Evolutionary conservation across 305 asterid genomes (phyloP), one percentile per base, ranked within the genome.

Genomic region (Rubia tinctorum): DNA sequence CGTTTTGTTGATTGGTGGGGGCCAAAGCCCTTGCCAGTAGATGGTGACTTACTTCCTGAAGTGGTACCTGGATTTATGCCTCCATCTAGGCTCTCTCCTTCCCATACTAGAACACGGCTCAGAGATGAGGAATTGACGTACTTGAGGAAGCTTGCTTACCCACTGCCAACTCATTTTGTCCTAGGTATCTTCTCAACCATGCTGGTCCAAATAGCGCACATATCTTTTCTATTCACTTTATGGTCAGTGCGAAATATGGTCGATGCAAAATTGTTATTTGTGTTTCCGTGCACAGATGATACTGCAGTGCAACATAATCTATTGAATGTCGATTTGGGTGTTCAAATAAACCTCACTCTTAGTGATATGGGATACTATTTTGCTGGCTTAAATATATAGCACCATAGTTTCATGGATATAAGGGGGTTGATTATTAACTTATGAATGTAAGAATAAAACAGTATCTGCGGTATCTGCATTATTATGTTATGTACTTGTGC

Each of bases 1-100:
- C 98, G 96, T 45, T 95, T 88, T 84, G 87, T 85, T 76, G 99
- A 92, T 80, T 92, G 99, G 99, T 95, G 99, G 99, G 79, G 81
- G 88, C 86, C 75, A 69, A 92, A 89, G 84, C 98, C 99, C 78
- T 78, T 95, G 86, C 99, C 99, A 0, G 96, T 95, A 71, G 94
- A 95, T 76, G 99, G 88, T 18, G 99, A 92, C 77, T 84, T 89
- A 84, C 98, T 95, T 85, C 97, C 94, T 3, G 96, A 88, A 82
- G 77, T 75, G 77, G 87, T 87, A 82, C 91, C 91, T 79, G 97
- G 94, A 83, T 89, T 83, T 27, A 86, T 74, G 83, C 80, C 89
- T 20, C 96, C 97, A 49, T 82, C 81, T 73, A 89, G 99, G 86
- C 88, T 84, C 74, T 90, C 88, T 74, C 92, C 93, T 27, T 90